These are phyloP conservation scores for Nannochloris sp. DNA, from an alignment of 139 green algal species.

Conservation along the genomic window DNA sequence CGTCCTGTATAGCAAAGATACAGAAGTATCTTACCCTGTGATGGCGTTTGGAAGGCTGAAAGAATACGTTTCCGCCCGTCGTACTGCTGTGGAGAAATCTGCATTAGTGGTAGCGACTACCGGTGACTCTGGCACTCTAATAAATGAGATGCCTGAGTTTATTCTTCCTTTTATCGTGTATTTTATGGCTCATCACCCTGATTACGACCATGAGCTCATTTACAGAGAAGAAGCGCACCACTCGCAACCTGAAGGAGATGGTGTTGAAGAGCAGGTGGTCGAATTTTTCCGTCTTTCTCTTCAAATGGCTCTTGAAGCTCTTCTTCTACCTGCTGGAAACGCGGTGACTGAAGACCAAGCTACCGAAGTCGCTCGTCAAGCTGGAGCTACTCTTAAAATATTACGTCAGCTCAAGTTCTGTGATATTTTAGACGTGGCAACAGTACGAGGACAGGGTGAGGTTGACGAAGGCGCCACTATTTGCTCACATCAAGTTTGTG, in stretches of 20 bases:
- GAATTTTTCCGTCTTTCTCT: neutral
- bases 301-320: slow-evolving; percentile 53
- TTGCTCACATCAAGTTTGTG: slow-evolving; percentile 33
- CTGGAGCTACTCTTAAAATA: neutral
- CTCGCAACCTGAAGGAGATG: neutral
- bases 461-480: neutral
- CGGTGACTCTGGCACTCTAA: slow-evolving; percentile 26
- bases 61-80: slow-evolving; percentile 20
- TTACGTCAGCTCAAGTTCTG: slow-evolving; percentile 9
- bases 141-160: slow-evolving; percentile 71
- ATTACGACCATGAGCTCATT: slow-evolving; percentile 53
- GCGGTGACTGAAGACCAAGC: neutral
- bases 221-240: too few species aligned
- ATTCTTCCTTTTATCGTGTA: slow-evolving; percentile 65
- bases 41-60: slow-evolving; percentile 14
- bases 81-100: slow-evolving; percentile 6
- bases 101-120: slow-evolving; percentile 12
- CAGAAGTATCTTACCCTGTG: slow-evolving; percentile 18
- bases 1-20: slow-evolving; percentile 49
- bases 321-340: slow-evolving; percentile 30
- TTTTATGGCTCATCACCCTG: slow-evolving; percentile 75
- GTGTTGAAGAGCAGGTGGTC: slow-evolving; percentile 5
- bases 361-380: neutral
- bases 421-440: slow-evolving; percentile 3
- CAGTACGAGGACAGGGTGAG: slow-evolving; percentile 5